phyloP scores from a whole-genome alignment of 805 yeast genomes.

The Candida lessepsii region DNA sequence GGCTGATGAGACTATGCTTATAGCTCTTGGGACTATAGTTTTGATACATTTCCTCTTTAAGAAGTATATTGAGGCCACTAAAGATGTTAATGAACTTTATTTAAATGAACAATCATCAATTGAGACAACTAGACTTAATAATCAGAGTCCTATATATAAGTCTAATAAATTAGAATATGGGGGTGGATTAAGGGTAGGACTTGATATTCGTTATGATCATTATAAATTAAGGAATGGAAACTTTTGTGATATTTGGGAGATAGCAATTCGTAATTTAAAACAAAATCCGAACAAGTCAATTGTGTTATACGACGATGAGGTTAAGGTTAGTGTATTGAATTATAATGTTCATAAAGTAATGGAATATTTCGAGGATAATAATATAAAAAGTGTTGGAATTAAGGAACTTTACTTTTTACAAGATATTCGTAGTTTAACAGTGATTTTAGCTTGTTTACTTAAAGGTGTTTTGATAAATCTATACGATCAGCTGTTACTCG shows the following conservation, averaged over 20 bases:
- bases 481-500: constrained; percentile 21
- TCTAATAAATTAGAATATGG: constrained; percentile 75
- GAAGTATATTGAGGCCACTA: constrained; percentile 32
- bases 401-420: constrained; percentile 22
- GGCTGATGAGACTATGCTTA: constrained; percentile 13
- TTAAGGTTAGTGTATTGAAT: constrained; percentile 26
- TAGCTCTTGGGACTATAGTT: constrained; percentile 21
- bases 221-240: constrained; percentile 74
- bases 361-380: constrained; percentile 16
- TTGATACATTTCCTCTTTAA: constrained; percentile 20
- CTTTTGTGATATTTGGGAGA: constrained; percentile 69
- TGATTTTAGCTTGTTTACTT: constrained; percentile 45
- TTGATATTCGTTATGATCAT: constrained; percentile 58
- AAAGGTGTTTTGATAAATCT: constrained; percentile 42
- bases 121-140: constrained; percentile 58
- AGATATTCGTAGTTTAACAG: constrained; percentile 32
- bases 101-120: constrained; percentile 63
- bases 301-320: constrained; percentile 10
- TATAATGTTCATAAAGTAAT: constrained; percentile 23
- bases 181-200: constrained; percentile 63
- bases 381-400: constrained; percentile 25
- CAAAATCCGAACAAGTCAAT: constrained; percentile 13
- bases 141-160: constrained; percentile 76
- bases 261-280: constrained; percentile 35
- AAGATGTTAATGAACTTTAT: constrained; percentile 59